phyloP scores from a whole-genome alignment of 2,329 filamentous ascomycete species.

The Colletotrichum incanum region DNA sequence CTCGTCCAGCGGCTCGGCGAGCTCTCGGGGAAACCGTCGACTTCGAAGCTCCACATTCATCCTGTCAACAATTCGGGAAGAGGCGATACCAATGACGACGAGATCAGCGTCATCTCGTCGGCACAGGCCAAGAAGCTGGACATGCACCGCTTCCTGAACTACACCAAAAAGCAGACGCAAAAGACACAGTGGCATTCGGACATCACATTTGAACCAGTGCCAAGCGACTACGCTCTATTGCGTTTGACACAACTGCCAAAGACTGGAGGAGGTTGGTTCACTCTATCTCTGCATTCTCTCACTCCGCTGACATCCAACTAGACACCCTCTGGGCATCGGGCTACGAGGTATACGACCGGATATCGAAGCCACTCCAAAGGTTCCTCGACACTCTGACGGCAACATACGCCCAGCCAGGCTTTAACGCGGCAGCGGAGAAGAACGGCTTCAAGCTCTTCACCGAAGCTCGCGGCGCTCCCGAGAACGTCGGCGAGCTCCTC shows the following conservation, averaged over 20 bases:
- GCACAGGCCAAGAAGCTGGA: slow-evolving; percentile 68
- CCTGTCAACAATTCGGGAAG: slow-evolving; percentile 69
- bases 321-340: slow-evolving; percentile 74
- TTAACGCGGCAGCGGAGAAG: slow-evolving; percentile 62
- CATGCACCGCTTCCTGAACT: slow-evolving; percentile 51
- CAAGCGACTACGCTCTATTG: slow-evolving; percentile 75
- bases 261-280: slow-evolving; percentile 64
- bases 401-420: slow-evolving; percentile 66
- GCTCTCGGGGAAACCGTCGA: slow-evolving; percentile 69
- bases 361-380: slow-evolving; percentile 69
- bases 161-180: slow-evolving; percentile 61
- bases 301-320: slow-evolving; percentile 42
- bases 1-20: slow-evolving; percentile 74
- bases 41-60: slow-evolving; percentile 73
- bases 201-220: slow-evolving; percentile 76
- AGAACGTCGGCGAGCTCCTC: slow-evolving; percentile 65
- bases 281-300: too few relatives aligned
- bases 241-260: slow-evolving; percentile 68
- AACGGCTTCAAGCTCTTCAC: slow-evolving; percentile 64
- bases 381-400: slow-evolving; percentile 74
- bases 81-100: slow-evolving; percentile 68
- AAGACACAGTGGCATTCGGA: slow-evolving; percentile 73
- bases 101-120: slow-evolving; percentile 77
- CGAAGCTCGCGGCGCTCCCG: slow-evolving; percentile 63
- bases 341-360: slow-evolving; percentile 74